Evolutionary conservation across 768 basidiomycete species (phyloP).

Genomic region (Lactarius pseudohatsudake): DNA sequence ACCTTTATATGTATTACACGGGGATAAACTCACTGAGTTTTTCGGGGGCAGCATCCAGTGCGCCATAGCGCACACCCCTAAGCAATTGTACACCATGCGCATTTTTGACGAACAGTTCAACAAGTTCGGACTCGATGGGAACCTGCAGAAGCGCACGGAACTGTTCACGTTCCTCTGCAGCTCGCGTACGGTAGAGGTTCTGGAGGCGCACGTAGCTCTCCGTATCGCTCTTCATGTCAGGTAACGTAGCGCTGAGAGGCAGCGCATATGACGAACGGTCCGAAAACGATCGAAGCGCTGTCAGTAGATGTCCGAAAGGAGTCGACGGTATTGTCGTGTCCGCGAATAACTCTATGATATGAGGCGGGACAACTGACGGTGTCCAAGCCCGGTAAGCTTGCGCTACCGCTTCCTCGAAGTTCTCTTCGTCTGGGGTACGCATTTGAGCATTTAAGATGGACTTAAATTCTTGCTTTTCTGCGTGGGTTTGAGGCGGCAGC

Average conservation of each 20-base stretch:
- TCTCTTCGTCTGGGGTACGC: conserved; percentile 86
- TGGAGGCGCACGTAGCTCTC: conserved; percentile 80
- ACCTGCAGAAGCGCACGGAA: conserved; percentile 45
- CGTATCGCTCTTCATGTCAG: conserved; percentile 96
- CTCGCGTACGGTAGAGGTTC: conserved; percentile 75
- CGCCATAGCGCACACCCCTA: conserved; percentile 61
- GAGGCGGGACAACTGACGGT: conserved; percentile 43
- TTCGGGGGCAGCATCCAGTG: conserved; percentile 48
- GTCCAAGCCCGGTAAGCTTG: conserved; percentile 85
- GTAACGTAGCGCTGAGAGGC: conserved; percentile 83
- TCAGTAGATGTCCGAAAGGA: conserved; percentile 42
- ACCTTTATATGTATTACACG: conserved; percentile 3
- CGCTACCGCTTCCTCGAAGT: conserved; percentile 91
- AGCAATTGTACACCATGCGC: conserved; percentile 70
- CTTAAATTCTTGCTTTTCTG: conserved; percentile 81
- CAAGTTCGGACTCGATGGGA: conserved; percentile 48
- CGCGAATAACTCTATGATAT: conserved; percentile 25
- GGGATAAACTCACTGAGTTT: conserved; percentile 46
- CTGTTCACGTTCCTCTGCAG: conserved; percentile 63
- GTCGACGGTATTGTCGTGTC: conserved; percentile 3
- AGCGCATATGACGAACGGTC: conserved; percentile 58
- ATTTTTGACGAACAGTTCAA: conserved; percentile 80
- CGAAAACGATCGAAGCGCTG: conserved; percentile 69
- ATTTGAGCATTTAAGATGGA: conserved; percentile 58
- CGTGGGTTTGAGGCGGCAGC: conserved; percentile 49